A percentile compares a stretch with the other conserved stretches of the same genome.
These are phyloP conservation scores for Linderina pennispora DNA, from an alignment of 192 early-diverging fungal genomes.

Conservation along the genomic window DNA sequence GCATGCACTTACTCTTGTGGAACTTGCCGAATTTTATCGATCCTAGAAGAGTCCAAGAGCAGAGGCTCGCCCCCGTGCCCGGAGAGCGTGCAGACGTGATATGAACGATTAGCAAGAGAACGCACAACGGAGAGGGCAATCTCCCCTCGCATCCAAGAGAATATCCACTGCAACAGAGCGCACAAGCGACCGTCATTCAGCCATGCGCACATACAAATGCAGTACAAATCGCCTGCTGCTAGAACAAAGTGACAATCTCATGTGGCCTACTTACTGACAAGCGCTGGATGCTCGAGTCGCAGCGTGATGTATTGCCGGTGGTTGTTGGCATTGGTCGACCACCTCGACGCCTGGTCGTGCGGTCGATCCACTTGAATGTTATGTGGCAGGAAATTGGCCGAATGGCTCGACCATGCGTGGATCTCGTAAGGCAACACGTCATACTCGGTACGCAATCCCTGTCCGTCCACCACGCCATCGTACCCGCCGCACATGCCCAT, in stretches of 20 bases:
- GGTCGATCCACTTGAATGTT: constrained; percentile 81
- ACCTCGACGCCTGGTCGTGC: constrained; percentile 83
- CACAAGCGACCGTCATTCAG: too few relatives aligned
- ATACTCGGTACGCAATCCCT: constrained; percentile 38
- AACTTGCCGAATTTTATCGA: constrained; percentile 94
- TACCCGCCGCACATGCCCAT: not conserved
- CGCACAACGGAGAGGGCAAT: too few relatives aligned
- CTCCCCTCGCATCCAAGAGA: too few relatives aligned
- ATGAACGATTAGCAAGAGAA: too few relatives aligned
- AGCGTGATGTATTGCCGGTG: constrained; percentile 91
- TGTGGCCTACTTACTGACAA: constrained; percentile 69
- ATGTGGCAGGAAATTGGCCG: constrained; percentile 76
- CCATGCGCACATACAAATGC: too few relatives aligned
- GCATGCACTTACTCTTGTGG: constrained; percentile 52
- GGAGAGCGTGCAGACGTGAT: too few relatives aligned
- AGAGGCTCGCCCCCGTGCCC: too few relatives aligned
- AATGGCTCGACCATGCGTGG: constrained; percentile 73
- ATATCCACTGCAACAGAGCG: too few relatives aligned
- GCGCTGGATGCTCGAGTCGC: constrained; percentile 73
- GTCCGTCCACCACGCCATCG: not conserved
- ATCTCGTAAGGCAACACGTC: constrained; percentile 56
- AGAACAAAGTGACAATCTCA: too few relatives aligned
- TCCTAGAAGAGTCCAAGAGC: too few relatives aligned
- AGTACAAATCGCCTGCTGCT: too few relatives aligned
- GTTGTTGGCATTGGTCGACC: constrained; percentile 82